Conservation (phyloP, 257 asterid species). For the Solanum medicagineum region DNA sequence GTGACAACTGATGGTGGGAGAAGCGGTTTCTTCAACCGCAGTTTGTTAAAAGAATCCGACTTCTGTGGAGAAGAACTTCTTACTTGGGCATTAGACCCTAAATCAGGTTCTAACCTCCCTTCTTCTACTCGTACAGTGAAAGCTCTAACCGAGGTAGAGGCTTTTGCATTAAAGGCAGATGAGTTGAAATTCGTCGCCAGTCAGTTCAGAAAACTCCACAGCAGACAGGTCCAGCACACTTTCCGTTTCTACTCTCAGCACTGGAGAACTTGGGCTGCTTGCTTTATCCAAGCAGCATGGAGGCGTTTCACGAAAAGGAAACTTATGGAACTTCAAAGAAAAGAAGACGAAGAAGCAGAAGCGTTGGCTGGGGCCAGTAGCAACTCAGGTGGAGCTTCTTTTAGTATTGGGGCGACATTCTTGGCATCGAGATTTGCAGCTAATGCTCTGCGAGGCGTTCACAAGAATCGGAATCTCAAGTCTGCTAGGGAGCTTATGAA, state of each 20-base stretch:
- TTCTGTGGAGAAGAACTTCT: slow-evolving; percentile 14
- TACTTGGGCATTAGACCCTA: slow-evolving; percentile 7
- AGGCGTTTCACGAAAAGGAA: slow-evolving; percentile 73
- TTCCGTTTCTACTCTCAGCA: slow-evolving; percentile 10
- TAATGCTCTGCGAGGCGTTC: slow-evolving; percentile 79
- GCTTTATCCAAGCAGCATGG: slow-evolving; percentile 49
- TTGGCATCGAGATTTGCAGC: slow-evolving; percentile 80
- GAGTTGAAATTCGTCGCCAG: slow-evolving; percentile 8
- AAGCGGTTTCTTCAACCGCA: slow-evolving; percentile 11
- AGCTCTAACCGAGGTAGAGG: slow-evolving; percentile 7
- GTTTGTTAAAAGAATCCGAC: background rate
- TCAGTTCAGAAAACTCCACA: slow-evolving; percentile 11
- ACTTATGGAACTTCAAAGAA: slow-evolving; percentile 48
- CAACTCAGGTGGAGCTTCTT: slow-evolving; percentile 34
- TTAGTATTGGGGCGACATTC: slow-evolving; percentile 70
- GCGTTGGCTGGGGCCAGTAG: slow-evolving; percentile 26
- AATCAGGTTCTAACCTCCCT: slow-evolving; percentile 4
- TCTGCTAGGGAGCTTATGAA: slow-evolving; percentile 71
- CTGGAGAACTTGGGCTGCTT: slow-evolving; percentile 12
- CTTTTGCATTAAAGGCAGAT: slow-evolving; percentile 6
- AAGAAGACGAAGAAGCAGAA: slow-evolving; percentile 53
- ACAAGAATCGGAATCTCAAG: slow-evolving; percentile 76
- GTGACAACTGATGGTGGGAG: slow-evolving; percentile 12
- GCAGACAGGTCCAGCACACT: slow-evolving; percentile 11
- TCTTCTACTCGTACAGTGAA: slow-evolving; percentile 12